Base-by-base conservation (phyloP, 352 stramenopile genomes). In the Peronospora destructor region DNA sequence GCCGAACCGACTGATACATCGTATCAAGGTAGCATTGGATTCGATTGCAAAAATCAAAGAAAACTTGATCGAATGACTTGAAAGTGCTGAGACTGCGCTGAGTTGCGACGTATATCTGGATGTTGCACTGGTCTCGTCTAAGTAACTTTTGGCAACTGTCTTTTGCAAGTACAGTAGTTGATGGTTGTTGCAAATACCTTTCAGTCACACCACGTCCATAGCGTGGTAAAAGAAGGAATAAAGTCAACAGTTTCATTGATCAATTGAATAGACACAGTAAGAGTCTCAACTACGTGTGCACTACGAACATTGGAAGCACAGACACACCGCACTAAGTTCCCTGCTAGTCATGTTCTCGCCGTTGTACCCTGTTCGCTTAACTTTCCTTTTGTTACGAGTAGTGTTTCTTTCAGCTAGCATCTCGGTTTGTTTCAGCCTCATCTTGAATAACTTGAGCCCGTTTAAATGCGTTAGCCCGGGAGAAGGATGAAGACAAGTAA, bases 391-490 rank as follows among this genome's bases (percentile, higher is more conserved):
- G 32, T 52, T 62, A 45, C 45, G 19, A 12, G 10, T 61, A 28
- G 43, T 59, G 19, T 21, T 21, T 59, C 42, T 16, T n/a, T 59
- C 48, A 26, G 32, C 49, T 42, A 23, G 28, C 35, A 45, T 53
- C 46, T 50, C 49, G 47, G 13, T 61, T 61, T n/a, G 43, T 51
- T 26, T 63, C 52, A 19, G 53, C 52, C 17, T 64, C 49, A 28
- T 55, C 45, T 58, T 19, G 36, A 61, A 67, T 67, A 63, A 67
- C 37, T 67, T 67, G 60, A 46, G 32, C 10, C 44, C 42, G 38
- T 50, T 35, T 57, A 60, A 52, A 58, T 30, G 34, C 13, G 41
- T 36, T 42, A 19, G 23, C 14, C 11, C 19, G 23, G 25, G 9
- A 25, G n/a, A 29, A 50, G 17, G 17, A 60, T 45, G n/a, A 39